Evolutionary conservation across 1,284 basidiomycete species (phyloP).

Genomic region (Microbotryum saponariae): DNA sequence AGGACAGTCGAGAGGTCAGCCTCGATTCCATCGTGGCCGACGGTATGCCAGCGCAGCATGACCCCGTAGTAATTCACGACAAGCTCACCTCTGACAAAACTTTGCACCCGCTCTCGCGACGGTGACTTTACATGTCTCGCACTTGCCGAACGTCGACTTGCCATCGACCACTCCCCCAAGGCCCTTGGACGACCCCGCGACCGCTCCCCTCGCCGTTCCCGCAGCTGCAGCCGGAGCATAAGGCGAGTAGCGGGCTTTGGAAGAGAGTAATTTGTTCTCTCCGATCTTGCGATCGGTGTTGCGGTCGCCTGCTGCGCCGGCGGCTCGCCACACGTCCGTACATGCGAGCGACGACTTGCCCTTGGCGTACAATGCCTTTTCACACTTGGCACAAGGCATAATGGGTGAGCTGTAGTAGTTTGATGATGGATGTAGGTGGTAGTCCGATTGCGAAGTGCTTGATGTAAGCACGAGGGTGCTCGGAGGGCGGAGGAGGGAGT

Average conservation of each 20-base stretch:
- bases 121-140: slow-evolving; percentile 70
- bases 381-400: slow-evolving; percentile 37
- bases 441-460: too few relatives aligned
- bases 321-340: slow-evolving; percentile 23
- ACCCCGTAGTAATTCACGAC: not conserved
- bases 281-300: slow-evolving; percentile 55
- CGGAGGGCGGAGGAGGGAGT: too few relatives aligned
- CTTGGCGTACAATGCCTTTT: slow-evolving; percentile 18
- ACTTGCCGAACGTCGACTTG: slow-evolving; percentile 65
- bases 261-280: slow-evolving; percentile 64
- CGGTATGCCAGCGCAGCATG: not conserved
- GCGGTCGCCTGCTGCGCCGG: slow-evolving; percentile 22
- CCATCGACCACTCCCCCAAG: slow-evolving; percentile 40
- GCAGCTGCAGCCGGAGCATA: slow-evolving; percentile 14
- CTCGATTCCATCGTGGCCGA: too few relatives aligned
- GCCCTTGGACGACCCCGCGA: not conserved
- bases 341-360: slow-evolving; percentile 12
- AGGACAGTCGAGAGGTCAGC: not conserved
- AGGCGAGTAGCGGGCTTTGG: slow-evolving; percentile 53
- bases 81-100: slow-evolving; percentile 64
- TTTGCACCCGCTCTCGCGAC: slow-evolving; percentile 73
- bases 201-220: slow-evolving; percentile 5
- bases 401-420: too few relatives aligned
- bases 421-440: too few relatives aligned
- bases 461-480: too few relatives aligned